Evolutionary conservation across 139 green algal genomes (phyloP).

Genomic region (Raphidocelis subcapitata): DNA sequence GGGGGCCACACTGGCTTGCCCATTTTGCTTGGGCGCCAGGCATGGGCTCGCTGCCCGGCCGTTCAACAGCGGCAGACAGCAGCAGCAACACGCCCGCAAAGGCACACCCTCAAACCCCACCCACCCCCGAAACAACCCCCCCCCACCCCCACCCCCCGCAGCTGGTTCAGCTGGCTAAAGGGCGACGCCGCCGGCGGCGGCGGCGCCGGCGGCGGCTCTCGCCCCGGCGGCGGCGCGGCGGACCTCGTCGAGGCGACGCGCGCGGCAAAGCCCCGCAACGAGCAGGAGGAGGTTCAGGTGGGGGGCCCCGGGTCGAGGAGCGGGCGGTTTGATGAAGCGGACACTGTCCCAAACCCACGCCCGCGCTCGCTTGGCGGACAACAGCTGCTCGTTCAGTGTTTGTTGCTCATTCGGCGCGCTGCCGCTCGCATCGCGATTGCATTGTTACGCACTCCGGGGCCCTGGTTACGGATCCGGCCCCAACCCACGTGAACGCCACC

Average conservation of each 20-base stretch:
- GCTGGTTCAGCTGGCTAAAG: conserved; percentile 30
- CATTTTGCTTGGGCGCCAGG: background rate
- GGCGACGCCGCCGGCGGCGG: background rate
- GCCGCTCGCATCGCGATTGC: too few relatives aligned
- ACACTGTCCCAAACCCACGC: background rate
- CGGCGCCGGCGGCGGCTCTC: background rate
- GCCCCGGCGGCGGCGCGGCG: background rate
- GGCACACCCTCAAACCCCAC: too few relatives aligned
- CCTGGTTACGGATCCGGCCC: too few relatives aligned
- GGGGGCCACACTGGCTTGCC: background rate
- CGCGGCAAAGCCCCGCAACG: conserved; percentile 15
- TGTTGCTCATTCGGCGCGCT: too few relatives aligned
- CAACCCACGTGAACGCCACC: too few relatives aligned
- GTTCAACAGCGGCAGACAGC: too few relatives aligned
- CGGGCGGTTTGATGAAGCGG: conserved; percentile 15
- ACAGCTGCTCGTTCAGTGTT: too few relatives aligned
- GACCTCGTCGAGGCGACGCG: background rate
- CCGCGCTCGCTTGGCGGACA: background rate
- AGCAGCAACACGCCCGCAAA: too few relatives aligned
- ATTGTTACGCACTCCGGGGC: too few relatives aligned
- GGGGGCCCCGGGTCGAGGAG: conserved; percentile 68
- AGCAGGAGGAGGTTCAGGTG: conserved; percentile 49
- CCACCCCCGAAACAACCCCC: too few relatives aligned
- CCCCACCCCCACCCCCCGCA: conserved; percentile 3
- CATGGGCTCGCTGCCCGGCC: background rate